These are phyloP conservation scores for Dactylellina cionopaga DNA, from an alignment of 2,329 filamentous ascomycete genomes.

Conservation along the genomic window DNA sequence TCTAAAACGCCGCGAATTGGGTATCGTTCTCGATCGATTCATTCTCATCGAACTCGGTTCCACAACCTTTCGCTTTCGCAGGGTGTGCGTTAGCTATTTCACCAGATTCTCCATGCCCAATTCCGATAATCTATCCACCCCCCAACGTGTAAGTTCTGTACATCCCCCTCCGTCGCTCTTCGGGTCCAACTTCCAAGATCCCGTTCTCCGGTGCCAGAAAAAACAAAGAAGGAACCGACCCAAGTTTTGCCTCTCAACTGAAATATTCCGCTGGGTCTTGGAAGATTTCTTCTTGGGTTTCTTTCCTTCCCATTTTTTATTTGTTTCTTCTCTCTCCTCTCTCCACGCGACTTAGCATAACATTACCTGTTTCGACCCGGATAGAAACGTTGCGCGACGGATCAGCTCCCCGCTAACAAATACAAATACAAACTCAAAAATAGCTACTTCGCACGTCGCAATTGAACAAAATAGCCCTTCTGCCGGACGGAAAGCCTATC, in stretches of 20 bases:
- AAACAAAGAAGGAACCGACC: background rate
- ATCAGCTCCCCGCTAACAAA: background rate
- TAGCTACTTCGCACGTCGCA: slow-evolving; percentile 44
- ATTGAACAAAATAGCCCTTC: slow-evolving; percentile 42
- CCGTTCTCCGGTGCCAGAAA: slow-evolving; percentile 2
- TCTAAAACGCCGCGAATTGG: background rate
- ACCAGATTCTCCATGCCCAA: slow-evolving; percentile 29
- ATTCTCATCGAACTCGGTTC: slow-evolving; percentile 23
- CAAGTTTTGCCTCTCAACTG: background rate
- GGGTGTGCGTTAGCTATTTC: slow-evolving; percentile 59
- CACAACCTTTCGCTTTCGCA: slow-evolving; percentile 56
- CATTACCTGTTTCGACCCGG: too few relatives aligned
- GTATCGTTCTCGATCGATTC: slow-evolving; percentile 51
- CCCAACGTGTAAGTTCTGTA: slow-evolving; percentile 44
- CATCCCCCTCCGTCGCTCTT: slow-evolving; percentile 30
- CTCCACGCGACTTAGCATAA: slow-evolving; percentile 13
- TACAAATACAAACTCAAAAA: background rate
- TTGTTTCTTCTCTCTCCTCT: background rate
- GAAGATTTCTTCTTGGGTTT: too few relatives aligned
- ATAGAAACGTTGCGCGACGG: too few relatives aligned
- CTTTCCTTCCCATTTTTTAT: too few relatives aligned
- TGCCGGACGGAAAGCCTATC: slow-evolving; percentile 40
- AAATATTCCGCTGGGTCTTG: too few relatives aligned
- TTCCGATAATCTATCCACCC: slow-evolving; percentile 42
- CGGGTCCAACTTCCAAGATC: slow-evolving; percentile 21